Conservation (phyloP, 805 yeast species). For the Monosporozyma unispora region DNA sequence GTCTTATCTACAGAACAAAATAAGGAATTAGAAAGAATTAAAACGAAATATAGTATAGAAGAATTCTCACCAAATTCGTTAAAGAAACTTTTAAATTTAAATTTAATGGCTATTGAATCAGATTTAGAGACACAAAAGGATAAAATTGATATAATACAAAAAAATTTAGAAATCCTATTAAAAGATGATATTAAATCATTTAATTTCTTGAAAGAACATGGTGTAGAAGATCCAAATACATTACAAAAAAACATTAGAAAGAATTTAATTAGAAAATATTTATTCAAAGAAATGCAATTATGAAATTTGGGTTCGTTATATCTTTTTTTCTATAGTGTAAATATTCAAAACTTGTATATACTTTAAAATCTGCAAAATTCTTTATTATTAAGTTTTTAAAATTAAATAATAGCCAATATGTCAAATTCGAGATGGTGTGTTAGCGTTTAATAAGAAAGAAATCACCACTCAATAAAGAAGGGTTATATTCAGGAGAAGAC, state of each 20-base stretch:
- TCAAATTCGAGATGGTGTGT: no score
- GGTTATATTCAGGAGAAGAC: no score
- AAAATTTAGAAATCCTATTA: conserved; percentile 31
- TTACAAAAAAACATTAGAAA: conserved; percentile 50
- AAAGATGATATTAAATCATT: conserved; percentile 31
- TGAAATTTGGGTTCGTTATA: background rate
- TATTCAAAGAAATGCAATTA: conserved; percentile 19
- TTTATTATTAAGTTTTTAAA: no score
- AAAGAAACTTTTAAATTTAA: conserved; percentile 32
- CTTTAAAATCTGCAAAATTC: background rate
- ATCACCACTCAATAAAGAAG: no score
- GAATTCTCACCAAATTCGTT: conserved; percentile 39
- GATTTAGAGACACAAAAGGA: conserved; percentile 21
- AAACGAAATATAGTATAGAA: conserved; percentile 38
- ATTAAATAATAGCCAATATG: no score
- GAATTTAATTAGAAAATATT: conserved; percentile 62
- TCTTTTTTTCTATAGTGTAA: background rate
- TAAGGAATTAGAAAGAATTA: conserved; percentile 32
- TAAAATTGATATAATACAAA: conserved; percentile 32
- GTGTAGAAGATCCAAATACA: conserved; percentile 30
- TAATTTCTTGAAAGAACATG: conserved; percentile 29
- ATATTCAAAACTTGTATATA: background rate
- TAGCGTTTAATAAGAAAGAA: no score
- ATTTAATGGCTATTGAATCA: conserved; percentile 27
- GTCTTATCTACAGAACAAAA: background rate